Evolutionary conservation across 2,329 filamentous ascomycete species (phyloP).

Genomic region (Ramichloridium luteum): DNA sequence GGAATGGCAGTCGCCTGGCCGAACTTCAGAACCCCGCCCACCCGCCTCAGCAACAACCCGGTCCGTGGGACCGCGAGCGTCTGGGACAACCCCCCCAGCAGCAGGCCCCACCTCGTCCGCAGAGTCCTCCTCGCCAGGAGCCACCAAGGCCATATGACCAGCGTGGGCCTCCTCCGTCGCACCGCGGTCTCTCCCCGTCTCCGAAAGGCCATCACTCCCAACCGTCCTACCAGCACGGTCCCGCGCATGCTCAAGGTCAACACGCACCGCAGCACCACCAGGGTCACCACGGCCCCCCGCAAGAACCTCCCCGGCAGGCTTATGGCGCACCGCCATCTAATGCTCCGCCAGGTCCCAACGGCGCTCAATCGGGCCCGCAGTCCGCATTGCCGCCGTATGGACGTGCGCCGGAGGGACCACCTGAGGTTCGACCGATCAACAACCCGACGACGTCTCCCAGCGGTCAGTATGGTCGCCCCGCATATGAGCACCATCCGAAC

Average conservation of each 20-base stretch:
- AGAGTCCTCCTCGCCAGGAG: constrained; percentile 51
- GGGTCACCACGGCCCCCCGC: constrained; percentile 12
- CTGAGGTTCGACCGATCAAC: constrained; percentile 72
- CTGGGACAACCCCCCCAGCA: constrained; percentile 31
- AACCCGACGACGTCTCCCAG: constrained; percentile 66
- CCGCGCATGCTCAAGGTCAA: constrained; percentile 34
- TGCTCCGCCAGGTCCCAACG: constrained; percentile 14
- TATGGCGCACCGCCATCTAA: constrained; percentile 16
- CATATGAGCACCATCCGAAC: constrained; percentile 65
- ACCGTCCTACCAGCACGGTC: constrained; percentile 38
- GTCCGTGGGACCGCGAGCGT: constrained; percentile 70
- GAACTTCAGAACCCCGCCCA: constrained; percentile 56
- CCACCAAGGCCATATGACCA: constrained; percentile 41
- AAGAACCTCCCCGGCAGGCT: constrained; percentile 14
- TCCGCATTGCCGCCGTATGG: constrained; percentile 58
- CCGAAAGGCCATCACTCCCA: constrained; percentile 45
- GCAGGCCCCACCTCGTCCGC: constrained; percentile 15
- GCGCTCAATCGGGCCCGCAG: constrained; percentile 35
- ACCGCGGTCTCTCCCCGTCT: constrained; percentile 45
- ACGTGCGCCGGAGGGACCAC: constrained; percentile 49
- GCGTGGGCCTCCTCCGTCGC: constrained; percentile 36
- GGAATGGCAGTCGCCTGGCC: constrained; percentile 57
- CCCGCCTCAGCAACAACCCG: constrained; percentile 55
- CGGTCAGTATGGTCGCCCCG: constrained; percentile 66
- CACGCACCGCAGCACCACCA: constrained; percentile 32